phyloP scores from a whole-genome alignment of 2,329 filamentous ascomycete species.

The Colletotrichum endophyticum region DNA sequence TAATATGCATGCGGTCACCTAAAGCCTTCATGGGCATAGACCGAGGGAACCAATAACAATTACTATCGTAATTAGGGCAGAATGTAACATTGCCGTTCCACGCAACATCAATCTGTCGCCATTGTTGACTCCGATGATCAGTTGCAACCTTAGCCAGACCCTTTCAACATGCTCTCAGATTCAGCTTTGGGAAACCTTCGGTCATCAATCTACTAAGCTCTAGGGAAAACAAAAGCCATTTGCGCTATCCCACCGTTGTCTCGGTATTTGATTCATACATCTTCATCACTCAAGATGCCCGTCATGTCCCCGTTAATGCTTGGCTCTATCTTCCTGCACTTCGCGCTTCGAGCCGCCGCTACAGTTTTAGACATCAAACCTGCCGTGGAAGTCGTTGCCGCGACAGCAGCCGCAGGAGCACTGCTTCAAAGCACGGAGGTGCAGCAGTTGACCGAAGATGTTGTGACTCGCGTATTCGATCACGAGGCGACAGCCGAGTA shows the following conservation, averaged over 20 bases:
- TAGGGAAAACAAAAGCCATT: neutral
- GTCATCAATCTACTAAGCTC: neutral
- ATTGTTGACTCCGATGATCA: neutral
- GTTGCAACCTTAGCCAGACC: neutral
- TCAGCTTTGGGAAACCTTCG: neutral
- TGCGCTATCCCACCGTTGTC: neutral
- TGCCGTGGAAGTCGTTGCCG: neutral
- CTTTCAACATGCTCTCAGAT: neutral
- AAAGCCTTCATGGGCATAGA: neutral
- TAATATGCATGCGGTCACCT: neutral
- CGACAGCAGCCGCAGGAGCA: neutral
- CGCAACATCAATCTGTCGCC: neutral
- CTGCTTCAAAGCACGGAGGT: neutral
- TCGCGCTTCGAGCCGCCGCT: neutral
- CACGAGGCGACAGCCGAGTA: neutral
- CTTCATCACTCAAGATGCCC: neutral
- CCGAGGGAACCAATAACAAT: neutral
- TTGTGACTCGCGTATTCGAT: neutral
- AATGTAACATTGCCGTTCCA: neutral
- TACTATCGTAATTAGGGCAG: neutral
- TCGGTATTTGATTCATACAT: neutral
- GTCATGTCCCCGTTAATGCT: neutral
- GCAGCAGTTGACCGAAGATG: neutral
- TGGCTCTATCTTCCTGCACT: neutral
- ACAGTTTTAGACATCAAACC: neutral